A percentile compares a stretch with the other conserved stretches of the same genome.
Evolutionary conservation across 1,284 basidiomycete genomes (phyloP).

Genomic region (Trichosporon coremiiforme): DNA sequence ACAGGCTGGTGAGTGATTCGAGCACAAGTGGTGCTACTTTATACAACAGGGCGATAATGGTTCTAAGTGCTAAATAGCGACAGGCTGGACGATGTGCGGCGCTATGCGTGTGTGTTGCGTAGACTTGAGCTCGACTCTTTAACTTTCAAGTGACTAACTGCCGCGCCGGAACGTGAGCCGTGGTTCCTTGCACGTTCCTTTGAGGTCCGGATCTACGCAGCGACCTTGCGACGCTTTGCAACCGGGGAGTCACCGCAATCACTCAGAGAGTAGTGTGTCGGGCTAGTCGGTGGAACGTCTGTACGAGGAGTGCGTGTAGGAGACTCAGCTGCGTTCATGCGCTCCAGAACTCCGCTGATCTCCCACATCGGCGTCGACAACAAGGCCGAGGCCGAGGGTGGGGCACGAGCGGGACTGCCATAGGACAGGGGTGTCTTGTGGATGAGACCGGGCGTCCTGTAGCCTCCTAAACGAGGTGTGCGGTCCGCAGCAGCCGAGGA

Average conservation of each 20-base stretch:
- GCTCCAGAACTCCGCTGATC: constrained; percentile 44
- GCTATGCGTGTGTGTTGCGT: not conserved
- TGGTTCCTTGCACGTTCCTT: not conserved
- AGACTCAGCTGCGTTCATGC: constrained; percentile 39
- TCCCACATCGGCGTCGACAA: constrained; percentile 53
- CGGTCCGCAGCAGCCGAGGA: constrained; percentile 44
- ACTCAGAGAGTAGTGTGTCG: constrained; percentile 41
- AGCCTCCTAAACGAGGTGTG: constrained; percentile 35
- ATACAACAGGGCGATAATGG: constrained; percentile 14
- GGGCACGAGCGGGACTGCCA: constrained; percentile 36
- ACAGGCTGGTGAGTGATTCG: not conserved
- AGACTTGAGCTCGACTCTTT: not conserved
- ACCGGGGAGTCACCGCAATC: constrained; percentile 33
- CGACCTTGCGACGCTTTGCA: constrained; percentile 32
- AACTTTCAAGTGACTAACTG: constrained; percentile 11
- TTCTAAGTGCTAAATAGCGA: not conserved
- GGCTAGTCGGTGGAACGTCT: constrained; percentile 45
- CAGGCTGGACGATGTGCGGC: not conserved
- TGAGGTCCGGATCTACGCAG: constrained; percentile 11
- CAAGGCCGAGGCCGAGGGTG: constrained; percentile 32
- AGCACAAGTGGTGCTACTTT: not conserved
- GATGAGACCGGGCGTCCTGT: constrained; percentile 38
- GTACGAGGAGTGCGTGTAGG: constrained; percentile 36
- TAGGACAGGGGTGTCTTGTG: constrained; percentile 44
- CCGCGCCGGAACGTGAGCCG: not conserved